Evolutionary conservation across 352 stramenopile genomes (phyloP).

Genomic region (Phytophthora aleatoria): DNA sequence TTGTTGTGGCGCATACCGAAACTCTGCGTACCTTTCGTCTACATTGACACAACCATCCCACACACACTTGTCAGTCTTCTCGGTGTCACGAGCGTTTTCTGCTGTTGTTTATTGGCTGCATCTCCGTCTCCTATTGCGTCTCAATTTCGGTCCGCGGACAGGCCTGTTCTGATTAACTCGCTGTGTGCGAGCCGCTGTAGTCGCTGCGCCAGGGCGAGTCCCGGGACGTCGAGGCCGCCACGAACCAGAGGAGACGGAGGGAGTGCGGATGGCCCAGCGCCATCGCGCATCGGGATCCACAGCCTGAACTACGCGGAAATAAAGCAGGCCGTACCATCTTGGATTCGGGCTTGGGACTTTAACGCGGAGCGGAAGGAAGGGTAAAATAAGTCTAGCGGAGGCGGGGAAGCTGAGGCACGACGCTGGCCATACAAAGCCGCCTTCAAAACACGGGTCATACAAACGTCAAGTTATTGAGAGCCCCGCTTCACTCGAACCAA

Average conservation of each 20-base stretch:
- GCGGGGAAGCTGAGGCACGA: slow-evolving; percentile 32
- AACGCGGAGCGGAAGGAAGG: slow-evolving; percentile 88
- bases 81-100: background rate
- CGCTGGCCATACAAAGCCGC: slow-evolving; percentile 63
- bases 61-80: slow-evolving; percentile 25
- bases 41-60: slow-evolving; percentile 32
- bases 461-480: slow-evolving; percentile 60
- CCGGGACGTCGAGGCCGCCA: background rate
- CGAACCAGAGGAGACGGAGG: slow-evolving; percentile 16
- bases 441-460: slow-evolving; percentile 52
- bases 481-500: slow-evolving; percentile 70
- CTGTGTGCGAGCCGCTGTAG: slow-evolving; percentile 7
- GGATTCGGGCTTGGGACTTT: slow-evolving; percentile 84
- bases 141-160: background rate
- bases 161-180: slow-evolving; percentile 12
- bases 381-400: slow-evolving; percentile 74
- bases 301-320: slow-evolving; percentile 1
- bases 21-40: slow-evolving; percentile 99
- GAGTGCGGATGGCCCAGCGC: background rate
- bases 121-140: slow-evolving; percentile 3
- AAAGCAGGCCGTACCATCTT: slow-evolving; percentile 72
- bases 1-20: slow-evolving; percentile 99
- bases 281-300: background rate
- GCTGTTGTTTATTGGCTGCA: background rate
- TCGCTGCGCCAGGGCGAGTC: background rate